Base-by-base conservation (phyloP, 345 rosid genomes). In the Arabidopsis suecica region DNA sequence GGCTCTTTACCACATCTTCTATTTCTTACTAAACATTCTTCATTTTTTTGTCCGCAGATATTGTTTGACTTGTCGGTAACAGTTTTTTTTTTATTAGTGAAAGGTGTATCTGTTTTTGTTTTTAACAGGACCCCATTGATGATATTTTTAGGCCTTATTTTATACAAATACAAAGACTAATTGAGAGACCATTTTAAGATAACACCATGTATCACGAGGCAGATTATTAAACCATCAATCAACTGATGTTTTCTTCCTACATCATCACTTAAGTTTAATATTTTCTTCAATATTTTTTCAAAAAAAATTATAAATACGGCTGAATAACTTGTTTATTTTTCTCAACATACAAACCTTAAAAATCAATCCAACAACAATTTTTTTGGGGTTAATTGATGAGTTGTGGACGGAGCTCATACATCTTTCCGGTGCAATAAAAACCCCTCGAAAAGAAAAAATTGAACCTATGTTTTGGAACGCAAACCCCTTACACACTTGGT, bases 1-100 rank as follows among this genome's bases (percentile, higher is more conserved):
- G 61, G 61, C 53, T 30, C 53, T 59, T 66, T 49, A 40, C 66
- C 54, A 69, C 44, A 32, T 57, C 9, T 42, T 47, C 0, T 18
- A 1, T 30, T 6, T 45, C 18, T 44, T 2, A 18, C 34, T 60
- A 14, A 14, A 0, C 61, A 37, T 53, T 53, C 32, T 4, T 20
- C 5, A 8, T 3, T 1, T 16, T 36, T 70, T 33, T 18, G 7
- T 11, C 59, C 36, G 4, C 2, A 9, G 36, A 28, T 56, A 69
- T 56, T 55, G 56, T 56, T 40, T 71, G 37, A 59, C 49, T 14
- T 50, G 48, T 34, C 36, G 28, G 66, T 34, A 33, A 7, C 11
- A 8, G 2, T 4, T 22, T 51, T 51, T 22, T 20, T 20, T 49
- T 3, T 12, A 0, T 3, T 7, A 5, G 11, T 11, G 14, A 10